Conservation (phyloP, 768 basidiomycete genomes). For the Kwoniella sp. region DNA sequence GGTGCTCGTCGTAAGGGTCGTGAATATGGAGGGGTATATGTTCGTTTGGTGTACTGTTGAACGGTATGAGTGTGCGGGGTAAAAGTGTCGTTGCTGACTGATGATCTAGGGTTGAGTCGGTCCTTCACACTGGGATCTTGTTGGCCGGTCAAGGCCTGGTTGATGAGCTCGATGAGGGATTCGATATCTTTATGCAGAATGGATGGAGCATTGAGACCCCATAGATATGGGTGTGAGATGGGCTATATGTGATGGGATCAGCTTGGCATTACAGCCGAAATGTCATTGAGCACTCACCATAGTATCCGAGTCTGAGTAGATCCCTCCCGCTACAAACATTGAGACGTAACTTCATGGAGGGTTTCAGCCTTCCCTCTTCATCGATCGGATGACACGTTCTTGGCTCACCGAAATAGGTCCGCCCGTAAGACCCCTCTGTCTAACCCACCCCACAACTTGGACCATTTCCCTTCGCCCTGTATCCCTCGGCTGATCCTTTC, state of each 20-base stretch:
- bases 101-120: constrained; percentile 9
- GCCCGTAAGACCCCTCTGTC: constrained; percentile 26
- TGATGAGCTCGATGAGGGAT: constrained; percentile 11
- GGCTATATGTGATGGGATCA: constrained; percentile 15
- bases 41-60: not conserved
- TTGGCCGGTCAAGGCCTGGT: not conserved
- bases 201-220: constrained; percentile 23
- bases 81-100: not conserved
- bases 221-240: constrained; percentile 33
- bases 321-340: constrained; percentile 23
- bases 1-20: constrained; percentile 6
- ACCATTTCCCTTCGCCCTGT: constrained; percentile 17
- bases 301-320: constrained; percentile 35
- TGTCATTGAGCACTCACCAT: constrained; percentile 13
- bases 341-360: constrained; percentile 32
- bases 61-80: constrained; percentile 11
- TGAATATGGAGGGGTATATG: constrained; percentile 12
- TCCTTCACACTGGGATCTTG: not conserved
- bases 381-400: too few species aligned
- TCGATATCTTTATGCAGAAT: constrained; percentile 24
- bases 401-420: constrained; percentile 28
- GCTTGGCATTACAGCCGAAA: not conserved
- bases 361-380: too few species aligned
- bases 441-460: constrained; percentile 20
- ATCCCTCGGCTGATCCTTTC: constrained; percentile 14